Evolutionary conservation across 768 basidiomycete genomes (phyloP).

Genomic region (Rhizopogon vinicolor): DNA sequence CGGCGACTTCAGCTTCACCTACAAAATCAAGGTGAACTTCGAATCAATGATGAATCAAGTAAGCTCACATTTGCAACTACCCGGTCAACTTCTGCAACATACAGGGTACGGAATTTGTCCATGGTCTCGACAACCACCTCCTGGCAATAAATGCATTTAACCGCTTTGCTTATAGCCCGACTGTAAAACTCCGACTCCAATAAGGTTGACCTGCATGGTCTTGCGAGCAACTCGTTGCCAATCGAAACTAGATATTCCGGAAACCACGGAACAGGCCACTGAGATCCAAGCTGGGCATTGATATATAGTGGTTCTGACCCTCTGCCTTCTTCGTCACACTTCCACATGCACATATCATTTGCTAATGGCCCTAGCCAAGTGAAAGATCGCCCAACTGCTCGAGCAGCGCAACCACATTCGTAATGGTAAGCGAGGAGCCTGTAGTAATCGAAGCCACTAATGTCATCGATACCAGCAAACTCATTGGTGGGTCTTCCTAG

Average conservation of each 20-base stretch:
- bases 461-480: constrained; percentile 33
- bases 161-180: background rate
- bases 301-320: no score
- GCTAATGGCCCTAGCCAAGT: constrained; percentile 1
- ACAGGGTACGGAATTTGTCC: background rate
- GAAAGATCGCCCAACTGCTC: constrained; percentile 3
- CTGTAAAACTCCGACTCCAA: background rate
- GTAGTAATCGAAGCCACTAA: constrained; percentile 36
- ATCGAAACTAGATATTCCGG: background rate
- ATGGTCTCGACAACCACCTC: background rate
- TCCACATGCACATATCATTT: background rate
- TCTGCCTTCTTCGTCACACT: background rate
- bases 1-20: background rate
- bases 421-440: constrained; percentile 38
- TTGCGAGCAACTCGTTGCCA: background rate
- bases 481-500: constrained; percentile 10
- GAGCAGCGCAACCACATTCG: constrained; percentile 26
- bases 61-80: background rate
- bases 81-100: background rate
- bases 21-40: background rate
- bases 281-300: no score
- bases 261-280: background rate
- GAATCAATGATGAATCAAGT: background rate
- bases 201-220: background rate
- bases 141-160: no score